A percentile compares a stretch with the other conserved stretches of the same genome.
Conservation (phyloP, 441 rosid genomes). For the Populus hybrid region DNA sequence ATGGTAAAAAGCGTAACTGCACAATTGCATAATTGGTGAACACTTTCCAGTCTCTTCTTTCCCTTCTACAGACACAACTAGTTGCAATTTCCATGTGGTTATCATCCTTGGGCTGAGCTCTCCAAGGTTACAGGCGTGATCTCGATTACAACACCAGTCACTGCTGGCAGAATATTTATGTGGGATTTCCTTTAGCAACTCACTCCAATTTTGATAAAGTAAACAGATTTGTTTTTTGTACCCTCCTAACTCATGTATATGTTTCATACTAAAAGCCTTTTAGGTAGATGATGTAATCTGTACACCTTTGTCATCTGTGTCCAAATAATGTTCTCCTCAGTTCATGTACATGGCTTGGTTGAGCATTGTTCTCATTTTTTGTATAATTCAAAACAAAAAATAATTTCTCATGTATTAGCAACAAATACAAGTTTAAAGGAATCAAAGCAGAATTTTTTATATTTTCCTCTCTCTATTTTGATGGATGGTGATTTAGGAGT, state of each 20-base stretch:
- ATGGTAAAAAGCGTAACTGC: slow-evolving; percentile 68
- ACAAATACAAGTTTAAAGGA: neutral
- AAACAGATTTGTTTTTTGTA: slow-evolving; percentile 8
- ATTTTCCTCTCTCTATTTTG: neutral
- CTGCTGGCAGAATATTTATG: neutral
- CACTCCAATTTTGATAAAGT: slow-evolving; percentile 34
- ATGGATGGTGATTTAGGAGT: neutral
- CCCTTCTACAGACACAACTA: neutral
- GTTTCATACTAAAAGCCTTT: slow-evolving; percentile 11
- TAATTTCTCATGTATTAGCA: neutral
- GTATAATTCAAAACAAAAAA: slow-evolving; percentile 12
- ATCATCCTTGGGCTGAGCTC: neutral
- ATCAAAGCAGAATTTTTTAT: neutral
- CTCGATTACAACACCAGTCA: neutral
- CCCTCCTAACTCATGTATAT: slow-evolving; percentile 19
- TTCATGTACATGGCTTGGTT: slow-evolving; percentile 18
- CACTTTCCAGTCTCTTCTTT: neutral
- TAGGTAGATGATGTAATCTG: neutral
- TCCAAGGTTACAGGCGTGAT: neutral
- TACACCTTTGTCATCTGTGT: neutral
- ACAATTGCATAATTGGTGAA: slow-evolving; percentile 82
- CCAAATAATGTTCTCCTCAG: slow-evolving; percentile 5
- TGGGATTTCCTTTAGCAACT: slow-evolving; percentile 14
- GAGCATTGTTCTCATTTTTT: neutral
- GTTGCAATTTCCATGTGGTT: neutral